A percentile compares a stretch with the other conserved stretches of the same genome.
phyloP scores from a whole-genome alignment of 495 filamentous ascomycete species.

The Delitschia confertaspora region DNA sequence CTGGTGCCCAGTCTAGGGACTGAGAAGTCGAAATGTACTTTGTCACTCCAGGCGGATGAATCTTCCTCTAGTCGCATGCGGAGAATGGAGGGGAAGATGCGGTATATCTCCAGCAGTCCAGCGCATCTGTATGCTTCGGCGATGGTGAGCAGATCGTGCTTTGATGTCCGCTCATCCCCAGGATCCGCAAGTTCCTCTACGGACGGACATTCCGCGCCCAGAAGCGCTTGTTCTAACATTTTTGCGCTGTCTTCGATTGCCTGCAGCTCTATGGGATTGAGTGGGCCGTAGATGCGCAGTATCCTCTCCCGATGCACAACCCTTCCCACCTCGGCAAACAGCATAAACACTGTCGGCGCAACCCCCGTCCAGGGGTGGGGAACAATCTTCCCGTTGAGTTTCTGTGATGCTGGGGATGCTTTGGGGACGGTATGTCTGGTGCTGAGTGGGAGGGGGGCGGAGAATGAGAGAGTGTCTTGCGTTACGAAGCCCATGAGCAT shows the following conservation, averaged over 20 bases:
- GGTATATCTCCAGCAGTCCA: conserved; percentile 47
- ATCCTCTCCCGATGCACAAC: conserved; percentile 45
- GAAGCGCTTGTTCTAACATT: conserved; percentile 44
- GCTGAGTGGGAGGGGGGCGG: conserved; percentile 31
- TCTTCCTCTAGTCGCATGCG: conserved; percentile 35
- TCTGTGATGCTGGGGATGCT: conserved; percentile 7
- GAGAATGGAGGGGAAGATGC: conserved; percentile 46
- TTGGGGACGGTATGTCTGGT: conserved; percentile 20
- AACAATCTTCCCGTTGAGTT: conserved; percentile 21
- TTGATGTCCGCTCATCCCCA: conserved; percentile 48
- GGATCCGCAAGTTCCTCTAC: conserved; percentile 45
- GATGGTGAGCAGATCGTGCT: conserved; percentile 49
- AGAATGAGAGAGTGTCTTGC: conserved; percentile 31
- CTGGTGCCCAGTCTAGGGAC: conserved; percentile 15
- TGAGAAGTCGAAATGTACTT: conserved; percentile 19
- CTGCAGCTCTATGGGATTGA: conserved; percentile 21
- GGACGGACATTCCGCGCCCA: conserved; percentile 41
- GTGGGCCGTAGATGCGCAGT: conserved; percentile 1
- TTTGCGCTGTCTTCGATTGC: conserved; percentile 41
- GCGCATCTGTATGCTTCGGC: conserved; percentile 50
- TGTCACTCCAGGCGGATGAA: conserved; percentile 21
- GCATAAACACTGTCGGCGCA: conserved; percentile 45
- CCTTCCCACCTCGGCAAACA: conserved; percentile 47
- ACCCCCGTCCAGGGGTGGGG: conserved; percentile 55
- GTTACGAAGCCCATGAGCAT: conserved; percentile 51